phyloP scores from a whole-genome alignment of 2,329 filamentous ascomycete species.

The Alternaria alternata region DNA sequence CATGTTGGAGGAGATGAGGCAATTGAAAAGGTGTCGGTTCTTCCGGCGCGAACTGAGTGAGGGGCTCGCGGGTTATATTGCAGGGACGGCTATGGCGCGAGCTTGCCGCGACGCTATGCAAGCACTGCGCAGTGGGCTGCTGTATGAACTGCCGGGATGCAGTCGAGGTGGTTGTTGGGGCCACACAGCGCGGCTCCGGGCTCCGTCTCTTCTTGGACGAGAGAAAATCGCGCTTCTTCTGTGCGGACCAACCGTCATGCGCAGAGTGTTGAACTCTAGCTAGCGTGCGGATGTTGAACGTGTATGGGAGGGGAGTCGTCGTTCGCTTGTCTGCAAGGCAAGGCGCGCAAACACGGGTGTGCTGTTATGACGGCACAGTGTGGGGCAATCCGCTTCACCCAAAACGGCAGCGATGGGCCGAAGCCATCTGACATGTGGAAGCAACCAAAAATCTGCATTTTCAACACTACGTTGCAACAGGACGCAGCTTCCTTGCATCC shows the following conservation, averaged over 20 bases:
- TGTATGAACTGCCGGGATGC: slow-evolving; percentile 28
- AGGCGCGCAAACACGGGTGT: slow-evolving; percentile 12
- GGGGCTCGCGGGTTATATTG: slow-evolving; percentile 31
- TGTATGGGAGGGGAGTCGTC: slow-evolving; percentile 17
- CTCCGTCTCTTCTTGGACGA: slow-evolving; percentile 1
- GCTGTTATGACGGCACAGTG: slow-evolving; percentile 13
- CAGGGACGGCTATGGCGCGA: slow-evolving; percentile 29
- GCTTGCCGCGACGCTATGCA: slow-evolving; percentile 40
- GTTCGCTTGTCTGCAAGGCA: slow-evolving; percentile 9
- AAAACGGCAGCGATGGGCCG: slow-evolving; percentile 12
- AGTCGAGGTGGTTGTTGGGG: slow-evolving; percentile 22
- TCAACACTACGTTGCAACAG: neutral
- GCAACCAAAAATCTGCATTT: neutral
- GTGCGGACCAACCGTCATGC: slow-evolving; percentile 13
- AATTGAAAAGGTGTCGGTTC: slow-evolving; percentile 24
- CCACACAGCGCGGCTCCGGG: slow-evolving; percentile 4
- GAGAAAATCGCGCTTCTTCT: slow-evolving; percentile 3
- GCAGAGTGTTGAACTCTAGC: slow-evolving; percentile 50
- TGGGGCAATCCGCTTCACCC: slow-evolving; percentile 15
- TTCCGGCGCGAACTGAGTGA: slow-evolving; percentile 21
- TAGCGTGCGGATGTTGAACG: slow-evolving; percentile 35
- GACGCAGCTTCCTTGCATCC: neutral
- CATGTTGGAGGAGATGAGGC: slow-evolving; percentile 32
- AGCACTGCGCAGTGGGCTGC: slow-evolving; percentile 31
- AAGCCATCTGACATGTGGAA: slow-evolving; percentile 6